A percentile compares a stretch with the other conserved stretches of the same genome.
phyloP scores from a whole-genome alignment of 164 flowering plant species.

The Vitis riparia region DNA sequence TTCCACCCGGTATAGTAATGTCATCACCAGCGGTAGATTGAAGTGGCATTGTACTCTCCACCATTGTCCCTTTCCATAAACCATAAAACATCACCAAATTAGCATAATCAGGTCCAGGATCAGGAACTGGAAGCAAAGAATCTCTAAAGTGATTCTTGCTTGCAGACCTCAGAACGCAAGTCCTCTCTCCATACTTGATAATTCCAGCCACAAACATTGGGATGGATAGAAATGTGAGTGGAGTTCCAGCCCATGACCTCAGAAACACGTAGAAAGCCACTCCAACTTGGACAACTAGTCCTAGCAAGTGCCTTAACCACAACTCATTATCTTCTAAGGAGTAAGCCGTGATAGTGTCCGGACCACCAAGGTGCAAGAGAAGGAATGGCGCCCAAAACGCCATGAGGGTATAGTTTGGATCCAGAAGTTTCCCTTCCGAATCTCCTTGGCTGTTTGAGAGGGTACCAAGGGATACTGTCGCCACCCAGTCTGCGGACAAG shows the following conservation, averaged over 20 bases:
- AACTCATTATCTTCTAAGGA: constrained; percentile 29
- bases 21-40: too few species aligned
- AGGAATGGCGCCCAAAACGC: constrained; percentile 30
- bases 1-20: too few species aligned
- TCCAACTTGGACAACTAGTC: constrained; percentile 1
- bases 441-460: neutral
- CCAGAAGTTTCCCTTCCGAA: neutral
- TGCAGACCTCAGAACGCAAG: constrained; percentile 15
- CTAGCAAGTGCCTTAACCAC: constrained; percentile 24
- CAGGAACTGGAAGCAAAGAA: neutral
- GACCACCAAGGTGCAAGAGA: constrained; percentile 31
- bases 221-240: neutral
- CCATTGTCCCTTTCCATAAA: too few species aligned
- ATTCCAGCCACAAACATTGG: constrained; percentile 19
- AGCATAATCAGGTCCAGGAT: neutral
- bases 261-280: neutral
- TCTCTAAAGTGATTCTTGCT: neutral
- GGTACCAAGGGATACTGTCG: constrained; percentile 21
- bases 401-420: neutral
- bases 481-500: constrained; percentile 12
- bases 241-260: neutral
- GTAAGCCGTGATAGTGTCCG: constrained; percentile 32
- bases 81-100: too few species aligned
- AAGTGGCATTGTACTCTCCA: too few species aligned
- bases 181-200: constrained; percentile 23